Base-by-base conservation (phyloP, 352 stramenopile species). In the Pythium plurisporium region DNA sequence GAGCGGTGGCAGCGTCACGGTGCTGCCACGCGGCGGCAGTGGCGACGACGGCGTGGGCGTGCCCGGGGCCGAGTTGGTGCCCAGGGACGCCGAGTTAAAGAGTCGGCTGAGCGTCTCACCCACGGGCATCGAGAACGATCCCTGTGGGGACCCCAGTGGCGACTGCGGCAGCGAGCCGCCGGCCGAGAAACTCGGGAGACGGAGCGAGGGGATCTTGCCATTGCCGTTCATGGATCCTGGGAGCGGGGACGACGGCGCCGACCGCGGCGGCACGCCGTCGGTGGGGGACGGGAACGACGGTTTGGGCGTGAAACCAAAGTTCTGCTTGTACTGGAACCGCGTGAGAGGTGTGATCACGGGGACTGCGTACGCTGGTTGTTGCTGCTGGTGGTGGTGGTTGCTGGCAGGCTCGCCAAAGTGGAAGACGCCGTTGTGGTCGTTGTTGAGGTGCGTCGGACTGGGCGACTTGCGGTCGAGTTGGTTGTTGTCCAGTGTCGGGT, bases 251-350 rank as follows among this genome's bases (percentile, higher is more conserved):
- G 49, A 55, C 10, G 51, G 64, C 17, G 55, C 55, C 25, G 36
- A 65, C 44, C 19, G 36, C 7, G 68, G 59, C 4, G 44, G 41
- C 52, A 72, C 37, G 44, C 48, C 31, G 43, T 64, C 48, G 33
- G 60, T 42, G 62, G 70, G 14, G 57, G 65, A 52, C 62, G 70
- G 49, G 51, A 73, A 49, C 52, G 59, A 56, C 52, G 77, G 52
- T 53, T 81, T 78, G 48, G 70, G 74, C 49, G 79, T 81, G 59
- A 79, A 86, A 22, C 77, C 80, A 12, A 87, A 73, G 31, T 68
- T 68, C 38, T 85, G 73, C 52, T 85, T 86, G 58, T 70, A 75
- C 44, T 84, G 68, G 64, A 90, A 90, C 5, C 80, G 73, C 14
- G 53, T 67, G 53, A 67, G 50, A 3, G 60, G 60, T 12, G 53